phyloP scores from a whole-genome alignment of 169 alveolate species.

The Plasmodium chabaudi region DNA sequence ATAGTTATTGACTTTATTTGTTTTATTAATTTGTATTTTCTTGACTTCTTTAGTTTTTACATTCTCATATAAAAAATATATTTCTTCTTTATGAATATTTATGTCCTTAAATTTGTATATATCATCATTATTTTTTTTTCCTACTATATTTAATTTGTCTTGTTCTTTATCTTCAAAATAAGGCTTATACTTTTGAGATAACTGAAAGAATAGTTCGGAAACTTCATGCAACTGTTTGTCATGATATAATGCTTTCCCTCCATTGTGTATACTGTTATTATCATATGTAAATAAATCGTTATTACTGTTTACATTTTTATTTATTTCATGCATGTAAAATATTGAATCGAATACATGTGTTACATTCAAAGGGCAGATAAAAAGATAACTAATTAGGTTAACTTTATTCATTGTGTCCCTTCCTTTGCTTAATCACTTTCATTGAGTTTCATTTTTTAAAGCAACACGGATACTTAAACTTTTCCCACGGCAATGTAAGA shows the following conservation, averaged over 20 bases:
- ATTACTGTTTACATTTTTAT: neutral
- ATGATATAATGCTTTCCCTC: neutral
- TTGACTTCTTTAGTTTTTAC: constrained; percentile 1
- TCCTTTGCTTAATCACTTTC: neutral
- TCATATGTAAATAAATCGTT: constrained; percentile 17
- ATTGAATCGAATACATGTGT: constrained; percentile 26
- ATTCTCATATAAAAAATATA: constrained; percentile 14
- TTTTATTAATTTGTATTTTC: constrained; percentile 17
- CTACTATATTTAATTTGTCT: constrained; percentile 14
- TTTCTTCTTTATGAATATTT: neutral
- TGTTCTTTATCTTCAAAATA: constrained; percentile 8
- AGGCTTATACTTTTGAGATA: constrained; percentile 15
- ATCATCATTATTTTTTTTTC: neutral
- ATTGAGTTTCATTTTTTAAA: too few species aligned
- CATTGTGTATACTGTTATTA: neutral
- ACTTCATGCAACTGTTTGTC: constrained; percentile 29
- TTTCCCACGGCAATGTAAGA: too few species aligned
- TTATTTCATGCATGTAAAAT: constrained; percentile 14
- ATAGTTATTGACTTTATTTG: constrained; percentile 13
- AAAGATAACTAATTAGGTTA: constrained; percentile 27
- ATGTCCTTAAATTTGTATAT: neutral
- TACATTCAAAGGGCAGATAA: constrained; percentile 50
- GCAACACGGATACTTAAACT: too few species aligned
- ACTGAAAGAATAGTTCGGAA: constrained; percentile 10
- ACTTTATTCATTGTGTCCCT: constrained; percentile 5